Evolutionary conservation across 345 rosid genomes (phyloP), one percentile per base, ranked within the genome.

Genomic region (Citrus hindsii): DNA sequence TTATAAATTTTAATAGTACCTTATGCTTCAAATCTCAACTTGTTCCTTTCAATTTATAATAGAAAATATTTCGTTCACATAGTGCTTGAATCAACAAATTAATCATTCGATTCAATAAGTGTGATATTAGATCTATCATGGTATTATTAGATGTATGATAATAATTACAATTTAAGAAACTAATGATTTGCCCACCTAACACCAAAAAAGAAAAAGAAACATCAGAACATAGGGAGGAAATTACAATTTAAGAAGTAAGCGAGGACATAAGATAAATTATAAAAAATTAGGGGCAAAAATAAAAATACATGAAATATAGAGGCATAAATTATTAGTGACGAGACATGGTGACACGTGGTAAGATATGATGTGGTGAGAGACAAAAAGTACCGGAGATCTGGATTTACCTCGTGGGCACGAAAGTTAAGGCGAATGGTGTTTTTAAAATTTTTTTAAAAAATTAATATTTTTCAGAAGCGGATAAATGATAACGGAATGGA

Each of bases 401-500:
- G 55, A 3, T 6, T 60, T 37, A 60, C 32, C 21, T 18, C 28
- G 60, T 42, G 69, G 69, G 69, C 42, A 37, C 77, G 38, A 42
- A 28, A 4, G 13, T 46, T 18, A 25, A 3, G 38, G 22, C 30
- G 30, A 48, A 48, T 37, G 35, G 46, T 6, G 25, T 2, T 40
- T 2, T 67, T 22, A 37, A 46, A 5, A 1, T n/a, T 22, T 67
- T 37, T 22, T 40, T 2, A 3, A 30, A 72, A 56, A 22, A 9
- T 38, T 38, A 40, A 7, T 38, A 8, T 40, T 38, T 38, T 38
- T 38, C 0, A 9, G 10, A 9, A 40, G 13, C 10, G 24, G 6
- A 69, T 33, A 64, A 42, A 69, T 21, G 71, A 37, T 71, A 32
- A 55, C 63, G 5, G 64, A 71, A 21, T 56, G 51, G 76, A 73